Evolutionary conservation across 371 early-diverging fungal species (phyloP), one percentile per base, ranked within the genome.

Genomic region (Mucor racemosus): DNA sequence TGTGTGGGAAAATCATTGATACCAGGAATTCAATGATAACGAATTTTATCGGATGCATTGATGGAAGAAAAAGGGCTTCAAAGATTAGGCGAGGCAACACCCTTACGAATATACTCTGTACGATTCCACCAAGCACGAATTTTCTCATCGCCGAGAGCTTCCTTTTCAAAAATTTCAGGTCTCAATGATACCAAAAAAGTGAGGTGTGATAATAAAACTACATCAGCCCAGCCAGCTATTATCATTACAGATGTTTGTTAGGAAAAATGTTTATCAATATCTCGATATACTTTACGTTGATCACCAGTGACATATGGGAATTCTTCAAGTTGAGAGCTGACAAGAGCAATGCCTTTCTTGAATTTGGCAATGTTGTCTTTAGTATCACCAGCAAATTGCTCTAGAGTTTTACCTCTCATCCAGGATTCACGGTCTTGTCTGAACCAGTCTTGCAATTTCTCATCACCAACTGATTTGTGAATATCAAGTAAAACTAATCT

Each of bases 161-260:
- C 31, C 4, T 42, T 7, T 5, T 72, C 46, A n/a, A 72, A 68
- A 21, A 58, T 0, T 1, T 60, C 72, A 7, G 68, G 68, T 6
- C 26, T 31, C 14, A 68, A 5, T 8, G 14, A 55, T 21, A 38
- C 13, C 4, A 68, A n/a, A 19, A 65, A 19, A 4, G 13, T 34
- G 15, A 72, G 53, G 8, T 39, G n/a, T 5, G 68, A 55, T 26
- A 54, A 53, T 33, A 72, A 50, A 34, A 44, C 65, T 39, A 72
- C 46, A 54, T 72, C 72, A 6, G 72, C 61, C 44, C 59, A 72
- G 10, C 72, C 72, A 36, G 59, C 72, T 72, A 38, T 42, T 35
- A 26, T n/a, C 13, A 42, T 35, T 34, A 50, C 4, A 13, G 13
- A 26, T 26, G 8, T 10, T 17, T 7, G 31, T 31, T 21, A 40